Base-by-base conservation (phyloP, 1,284 basidiomycete species). In the Somion occarium region DNA sequence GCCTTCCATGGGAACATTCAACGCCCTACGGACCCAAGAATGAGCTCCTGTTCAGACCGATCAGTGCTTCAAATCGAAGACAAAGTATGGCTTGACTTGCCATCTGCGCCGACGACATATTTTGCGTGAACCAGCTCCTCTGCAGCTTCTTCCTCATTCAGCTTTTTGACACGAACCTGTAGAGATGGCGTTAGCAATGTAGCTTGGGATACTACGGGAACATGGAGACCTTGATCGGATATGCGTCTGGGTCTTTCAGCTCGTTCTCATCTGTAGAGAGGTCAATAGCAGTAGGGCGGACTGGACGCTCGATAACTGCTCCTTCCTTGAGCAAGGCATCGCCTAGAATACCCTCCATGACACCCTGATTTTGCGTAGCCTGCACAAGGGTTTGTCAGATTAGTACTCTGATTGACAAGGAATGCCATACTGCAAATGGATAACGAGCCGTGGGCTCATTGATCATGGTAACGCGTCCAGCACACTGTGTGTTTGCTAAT, bases 11-110 rank as follows among this genome's bases (percentile, higher is more conserved):
- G 73, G 62, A 42, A 91, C 83, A 3, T 75, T 75, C 15, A 90
- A 69, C 2, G 70, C 57, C 55, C 83, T 83, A 22, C 89, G 76
- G 3, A 90, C 85, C 88, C 88, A 91, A 1, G 86, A 90, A 66
- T 91, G 88, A 0, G 88, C 88, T n/a, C n/a, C n/a, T n/a, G n/a
- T n/a, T n/a, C n/a, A n/a, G n/a, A n/a, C n/a, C n/a, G n/a, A n/a
- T n/a, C n/a, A n/a, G n/a, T n/a, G n/a, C n/a, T n/a, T n/a, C n/a
- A n/a, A n/a, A n/a, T n/a, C n/a, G n/a, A n/a, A n/a, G n/a, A n/a
- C n/a, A n/a, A n/a, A n/a, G n/a, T n/a, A n/a, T n/a, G n/a, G n/a
- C n/a, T n/a, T n/a, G n/a, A n/a, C n/a, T n/a, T n/a, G 15, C 85
- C 82, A 60, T 82, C 80, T 27, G 75, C 68, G 1, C 80, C 81